Evolutionary conservation across 169 alveolate genomes (phyloP).

Genomic region (Perkinsus olseni): DNA sequence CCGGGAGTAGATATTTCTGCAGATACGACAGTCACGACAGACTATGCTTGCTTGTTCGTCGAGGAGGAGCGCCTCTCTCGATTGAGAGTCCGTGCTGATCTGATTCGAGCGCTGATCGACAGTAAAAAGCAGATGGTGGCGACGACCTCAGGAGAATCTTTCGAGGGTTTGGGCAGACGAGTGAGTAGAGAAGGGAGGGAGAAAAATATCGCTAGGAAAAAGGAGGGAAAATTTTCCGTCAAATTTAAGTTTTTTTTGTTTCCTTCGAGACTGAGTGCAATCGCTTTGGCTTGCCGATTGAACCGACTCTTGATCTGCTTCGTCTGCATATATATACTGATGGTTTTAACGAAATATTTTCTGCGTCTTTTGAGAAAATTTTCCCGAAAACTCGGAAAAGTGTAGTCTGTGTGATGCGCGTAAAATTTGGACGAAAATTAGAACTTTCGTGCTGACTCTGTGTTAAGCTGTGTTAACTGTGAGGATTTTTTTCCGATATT

Average conservation of each 20-base stretch:
- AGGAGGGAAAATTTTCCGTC: too few species aligned
- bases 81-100: not conserved
- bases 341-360: too few species aligned
- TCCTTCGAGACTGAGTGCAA: too few species aligned
- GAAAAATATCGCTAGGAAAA: too few species aligned
- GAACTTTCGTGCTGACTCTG: not conserved
- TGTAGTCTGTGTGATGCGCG: too few species aligned
- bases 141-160: not conserved
- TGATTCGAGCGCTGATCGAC: not conserved
- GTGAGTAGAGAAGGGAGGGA: not conserved
- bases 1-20: not conserved
- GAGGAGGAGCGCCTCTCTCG: not conserved
- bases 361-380: too few species aligned
- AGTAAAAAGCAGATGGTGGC: not conserved
- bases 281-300: too few species aligned
- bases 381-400: too few species aligned
- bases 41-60: not conserved
- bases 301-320: too few species aligned
- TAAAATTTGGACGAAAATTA: not conserved
- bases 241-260: not conserved
- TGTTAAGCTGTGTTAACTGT: not conserved
- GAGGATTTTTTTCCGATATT: not conserved
- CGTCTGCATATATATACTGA: too few species aligned
- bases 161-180: not conserved
- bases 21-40: not conserved